phyloP scores from a whole-genome alignment of 192 early-diverging fungal species.

The Endogone sp. region DNA sequence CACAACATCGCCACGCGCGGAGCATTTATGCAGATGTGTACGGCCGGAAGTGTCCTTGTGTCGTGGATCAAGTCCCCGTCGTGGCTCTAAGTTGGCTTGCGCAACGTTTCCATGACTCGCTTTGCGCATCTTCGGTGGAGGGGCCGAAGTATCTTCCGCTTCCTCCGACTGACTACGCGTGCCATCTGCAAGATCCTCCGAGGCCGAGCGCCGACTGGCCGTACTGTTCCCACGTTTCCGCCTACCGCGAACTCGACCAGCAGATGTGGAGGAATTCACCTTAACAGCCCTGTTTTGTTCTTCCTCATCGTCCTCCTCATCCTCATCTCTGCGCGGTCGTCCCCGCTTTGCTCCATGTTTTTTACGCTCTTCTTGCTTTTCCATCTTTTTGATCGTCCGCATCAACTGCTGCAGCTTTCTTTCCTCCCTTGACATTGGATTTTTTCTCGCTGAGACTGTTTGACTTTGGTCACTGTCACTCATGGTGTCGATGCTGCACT shows the following conservation, averaged over 20 bases:
- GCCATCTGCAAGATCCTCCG: background rate
- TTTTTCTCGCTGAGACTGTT: background rate
- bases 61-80: constrained; percentile 33
- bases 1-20: constrained; percentile 53
- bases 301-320: constrained; percentile 29
- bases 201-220: background rate
- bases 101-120: constrained; percentile 20
- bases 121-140: background rate
- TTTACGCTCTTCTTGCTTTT: constrained; percentile 41
- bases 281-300: constrained; percentile 9
- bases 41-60: constrained; percentile 58
- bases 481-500: constrained; percentile 22
- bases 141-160: background rate
- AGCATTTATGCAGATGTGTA: constrained; percentile 61
- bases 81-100: constrained; percentile 9
- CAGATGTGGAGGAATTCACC: background rate
- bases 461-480: constrained; percentile 30
- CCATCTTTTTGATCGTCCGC: constrained; percentile 56
- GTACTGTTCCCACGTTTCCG: background rate
- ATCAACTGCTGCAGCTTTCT: constrained; percentile 64
- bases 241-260: background rate
- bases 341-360: constrained; percentile 36
- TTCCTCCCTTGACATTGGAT: constrained; percentile 58
- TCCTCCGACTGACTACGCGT: background rate
- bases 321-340: constrained; percentile 22